Percentiles rank a stretch among this genome's conserved stretches.
These are phyloP conservation scores for Dactylellina parvicollis DNA, from an alignment of 2,329 filamentous ascomycete species.

Conservation along the genomic window DNA sequence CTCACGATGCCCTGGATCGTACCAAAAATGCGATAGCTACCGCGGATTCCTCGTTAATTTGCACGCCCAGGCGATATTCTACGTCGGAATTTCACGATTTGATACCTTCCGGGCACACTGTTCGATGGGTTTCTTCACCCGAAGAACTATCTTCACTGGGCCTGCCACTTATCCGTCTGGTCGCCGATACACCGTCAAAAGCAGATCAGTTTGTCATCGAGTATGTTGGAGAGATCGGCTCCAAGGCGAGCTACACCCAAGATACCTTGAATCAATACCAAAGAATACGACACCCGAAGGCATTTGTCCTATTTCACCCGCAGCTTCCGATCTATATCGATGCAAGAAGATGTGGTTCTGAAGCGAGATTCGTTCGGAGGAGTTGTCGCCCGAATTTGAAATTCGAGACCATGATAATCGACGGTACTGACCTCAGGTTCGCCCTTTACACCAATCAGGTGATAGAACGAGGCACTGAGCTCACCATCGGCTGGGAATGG, in stretches of 20 bases:
- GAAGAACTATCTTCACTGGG: constrained; percentile 43
- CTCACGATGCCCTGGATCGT: constrained; percentile 30
- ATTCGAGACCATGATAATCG: constrained; percentile 84
- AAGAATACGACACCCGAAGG: constrained; percentile 66
- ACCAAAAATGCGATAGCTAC: constrained; percentile 29
- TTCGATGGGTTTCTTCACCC: constrained; percentile 46
- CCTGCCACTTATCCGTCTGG: constrained; percentile 42
- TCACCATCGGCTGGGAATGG: constrained; percentile 72
- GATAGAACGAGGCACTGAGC: constrained; percentile 74
- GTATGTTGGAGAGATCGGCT: constrained; percentile 71
- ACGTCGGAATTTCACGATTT: constrained; percentile 44
- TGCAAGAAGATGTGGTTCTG: constrained; percentile 84
- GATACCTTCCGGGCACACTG: constrained; percentile 43
- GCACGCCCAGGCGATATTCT: constrained; percentile 36
- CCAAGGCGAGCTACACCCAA: constrained; percentile 65
- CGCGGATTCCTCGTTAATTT: constrained; percentile 29
- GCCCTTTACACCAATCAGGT: constrained; percentile 83
- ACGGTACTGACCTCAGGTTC: constrained; percentile 83
- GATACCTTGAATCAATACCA: constrained; percentile 65
- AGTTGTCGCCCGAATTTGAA: constrained; percentile 92
- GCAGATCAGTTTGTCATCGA: constrained; percentile 50
- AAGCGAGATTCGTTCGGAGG: constrained; percentile 86
- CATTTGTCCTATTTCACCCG: constrained; percentile 88
- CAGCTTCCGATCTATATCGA: constrained; percentile 91
- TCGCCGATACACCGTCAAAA: constrained; percentile 46